Conservation (phyloP, 768 basidiomycete species). For the Boletellus ananas region DNA sequence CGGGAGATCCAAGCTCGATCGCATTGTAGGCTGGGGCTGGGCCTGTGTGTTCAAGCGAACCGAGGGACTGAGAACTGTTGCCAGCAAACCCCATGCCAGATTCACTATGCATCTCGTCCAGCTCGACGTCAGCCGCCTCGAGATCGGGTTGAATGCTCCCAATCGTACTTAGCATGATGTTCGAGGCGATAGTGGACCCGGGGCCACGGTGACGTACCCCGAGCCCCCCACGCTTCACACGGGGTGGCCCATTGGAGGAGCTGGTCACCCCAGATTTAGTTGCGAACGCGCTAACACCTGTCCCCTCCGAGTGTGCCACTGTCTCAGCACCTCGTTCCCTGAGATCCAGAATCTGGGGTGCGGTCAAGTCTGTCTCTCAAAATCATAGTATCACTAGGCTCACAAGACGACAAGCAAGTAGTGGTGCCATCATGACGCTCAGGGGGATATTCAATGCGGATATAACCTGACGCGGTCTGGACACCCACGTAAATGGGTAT, state of each 20-base stretch:
- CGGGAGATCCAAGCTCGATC: conserved; percentile 38
- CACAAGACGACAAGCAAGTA: conserved; percentile 76
- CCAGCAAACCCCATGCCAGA: conserved; percentile 52
- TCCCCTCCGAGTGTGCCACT: conserved; percentile 69
- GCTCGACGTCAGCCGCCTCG: conserved; percentile 52
- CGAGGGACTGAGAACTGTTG: conserved; percentile 35
- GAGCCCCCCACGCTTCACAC: conserved; percentile 32
- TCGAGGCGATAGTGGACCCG: conserved; percentile 54
- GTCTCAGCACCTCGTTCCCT: conserved; percentile 80
- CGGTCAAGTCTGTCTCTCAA: conserved; percentile 5
- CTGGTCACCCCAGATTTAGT: conserved; percentile 49
- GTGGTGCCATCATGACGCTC: conserved; percentile 78
- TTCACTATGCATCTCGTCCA: conserved; percentile 51
- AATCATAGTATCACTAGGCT: conserved; percentile 13
- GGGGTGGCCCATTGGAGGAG: conserved; percentile 23
- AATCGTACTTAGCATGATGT: conserved; percentile 60
- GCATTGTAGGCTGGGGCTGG: conserved; percentile 50
- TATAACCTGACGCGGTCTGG: conserved; percentile 74
- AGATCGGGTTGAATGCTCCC: conserved; percentile 55
- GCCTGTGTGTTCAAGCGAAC: conserved; percentile 32
- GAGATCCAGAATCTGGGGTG: conserved; percentile 69
- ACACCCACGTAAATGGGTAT: conserved; percentile 11
- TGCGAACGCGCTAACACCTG: conserved; percentile 62
- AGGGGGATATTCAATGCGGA: conserved; percentile 82
- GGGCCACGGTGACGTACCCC: conserved; percentile 49